phyloP scores from a whole-genome alignment of 1,284 basidiomycete species.

The Cryptococcus sp. region DNA sequence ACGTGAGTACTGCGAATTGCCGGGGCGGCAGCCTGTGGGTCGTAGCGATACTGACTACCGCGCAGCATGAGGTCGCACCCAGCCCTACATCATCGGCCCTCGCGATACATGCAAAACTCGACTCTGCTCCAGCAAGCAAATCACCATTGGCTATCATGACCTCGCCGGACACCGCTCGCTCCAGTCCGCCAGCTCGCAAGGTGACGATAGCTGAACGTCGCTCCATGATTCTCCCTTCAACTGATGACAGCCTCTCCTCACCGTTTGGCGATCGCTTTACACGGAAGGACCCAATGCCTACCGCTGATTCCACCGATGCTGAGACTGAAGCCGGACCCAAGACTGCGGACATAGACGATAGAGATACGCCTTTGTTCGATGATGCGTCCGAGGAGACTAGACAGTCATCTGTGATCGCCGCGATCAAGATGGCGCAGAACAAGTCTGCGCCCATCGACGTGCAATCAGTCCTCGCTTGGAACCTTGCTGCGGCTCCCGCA shows the following conservation, averaged over 20 bases:
- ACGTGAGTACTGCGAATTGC: not conserved
- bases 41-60: not conserved
- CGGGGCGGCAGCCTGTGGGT: not conserved
- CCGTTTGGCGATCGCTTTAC: conserved; percentile 24
- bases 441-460: conserved; percentile 15
- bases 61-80: conserved; percentile 1
- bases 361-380: conserved; percentile 10
- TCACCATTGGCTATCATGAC: not conserved
- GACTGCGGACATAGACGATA: conserved; percentile 22
- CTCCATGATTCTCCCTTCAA: conserved; percentile 28
- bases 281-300: conserved; percentile 27
- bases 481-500: conserved; percentile 27
- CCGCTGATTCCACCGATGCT: conserved; percentile 37
- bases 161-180: not conserved
- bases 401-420: conserved; percentile 22
- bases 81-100: conserved; percentile 5
- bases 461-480: conserved; percentile 33
- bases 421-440: conserved; percentile 22
- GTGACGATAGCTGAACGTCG: conserved; percentile 43
- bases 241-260: conserved; percentile 23
- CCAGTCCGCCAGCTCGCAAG: conserved; percentile 10
- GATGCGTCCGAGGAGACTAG: conserved; percentile 18
- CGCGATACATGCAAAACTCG: not conserved
- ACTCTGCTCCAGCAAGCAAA: not conserved
- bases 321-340: conserved; percentile 29